Evolutionary conservation across 1,139 yeast genomes (phyloP).

Genomic region (Blastobotrys persicus): DNA sequence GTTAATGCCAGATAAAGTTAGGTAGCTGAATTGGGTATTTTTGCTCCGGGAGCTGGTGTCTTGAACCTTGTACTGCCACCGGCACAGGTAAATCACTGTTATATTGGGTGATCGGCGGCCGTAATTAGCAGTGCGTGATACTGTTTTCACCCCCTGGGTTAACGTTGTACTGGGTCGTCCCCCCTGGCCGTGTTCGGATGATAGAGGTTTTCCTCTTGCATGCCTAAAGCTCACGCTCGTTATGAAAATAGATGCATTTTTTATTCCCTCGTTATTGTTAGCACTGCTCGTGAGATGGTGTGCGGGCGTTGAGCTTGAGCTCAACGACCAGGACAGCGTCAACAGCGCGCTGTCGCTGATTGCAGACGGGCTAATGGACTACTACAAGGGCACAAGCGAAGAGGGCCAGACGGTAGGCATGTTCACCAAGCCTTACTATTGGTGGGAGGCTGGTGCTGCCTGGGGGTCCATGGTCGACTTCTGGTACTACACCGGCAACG

Average conservation of each 20-base stretch:
- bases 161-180: neutral
- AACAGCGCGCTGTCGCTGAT: slow-evolving; percentile 55
- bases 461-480: slow-evolving; percentile 85
- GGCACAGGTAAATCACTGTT: neutral
- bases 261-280: neutral
- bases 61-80: neutral
- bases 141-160: neutral
- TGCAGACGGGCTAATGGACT: slow-evolving; percentile 75
- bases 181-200: too few species aligned
- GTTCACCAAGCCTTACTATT: slow-evolving; percentile 84
- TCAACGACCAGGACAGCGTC: slow-evolving; percentile 36
- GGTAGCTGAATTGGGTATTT: too few species aligned
- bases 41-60: too few species aligned
- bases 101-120: neutral
- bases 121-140: too few species aligned
- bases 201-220: too few species aligned
- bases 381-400: slow-evolving; percentile 62
- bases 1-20: neutral
- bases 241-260: neutral
- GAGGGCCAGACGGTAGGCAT: slow-evolving; percentile 79
- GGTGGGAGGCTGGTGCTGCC: slow-evolving; percentile 99
- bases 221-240: neutral
- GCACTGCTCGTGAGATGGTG: too few species aligned
- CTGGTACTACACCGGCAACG: slow-evolving; percentile 68
- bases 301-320: slow-evolving; percentile 17